Percentiles rank a stretch among this genome's conserved stretches.
phyloP scores from a whole-genome alignment of 139 green algal species.

The Closterium sp. region DNA sequence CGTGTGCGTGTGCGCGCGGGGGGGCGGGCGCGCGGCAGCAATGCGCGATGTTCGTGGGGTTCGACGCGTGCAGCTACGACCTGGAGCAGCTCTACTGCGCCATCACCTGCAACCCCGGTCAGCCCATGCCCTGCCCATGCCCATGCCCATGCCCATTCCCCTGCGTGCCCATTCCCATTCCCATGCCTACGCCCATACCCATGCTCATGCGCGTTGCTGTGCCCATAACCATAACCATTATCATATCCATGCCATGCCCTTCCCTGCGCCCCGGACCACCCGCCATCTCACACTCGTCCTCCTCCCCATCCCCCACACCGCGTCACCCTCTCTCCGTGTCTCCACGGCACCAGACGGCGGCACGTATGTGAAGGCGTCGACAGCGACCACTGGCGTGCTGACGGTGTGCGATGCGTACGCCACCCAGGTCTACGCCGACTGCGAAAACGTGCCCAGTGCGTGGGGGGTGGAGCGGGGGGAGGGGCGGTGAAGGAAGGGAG shows the following conservation, averaged over 20 bases:
- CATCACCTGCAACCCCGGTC: background rate
- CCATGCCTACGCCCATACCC: no score
- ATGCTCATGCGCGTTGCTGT: background rate
- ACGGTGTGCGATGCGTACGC: background rate
- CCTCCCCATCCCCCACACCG: no score
- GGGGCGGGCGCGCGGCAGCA: no score
- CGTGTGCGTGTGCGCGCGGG: no score
- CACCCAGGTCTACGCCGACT: background rate
- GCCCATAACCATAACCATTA: no score
- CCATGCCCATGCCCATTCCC: no score
- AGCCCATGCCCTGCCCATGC: no score
- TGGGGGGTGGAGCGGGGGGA: no score
- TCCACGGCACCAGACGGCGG: background rate
- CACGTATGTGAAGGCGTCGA: background rate
- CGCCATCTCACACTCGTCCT: background rate
- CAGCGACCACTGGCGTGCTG: background rate
- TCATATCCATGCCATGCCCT: no score
- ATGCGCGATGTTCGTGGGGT: background rate
- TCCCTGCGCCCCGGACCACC: no score
- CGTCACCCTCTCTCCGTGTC: background rate
- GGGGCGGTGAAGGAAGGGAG: no score
- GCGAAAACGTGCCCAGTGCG: background rate
- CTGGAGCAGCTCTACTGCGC: background rate
- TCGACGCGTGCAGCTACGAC: background rate
- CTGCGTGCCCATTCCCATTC: no score